A percentile compares a stretch with the other conserved stretches of the same genome.
Conservation (phyloP, 345 rosid genomes). For the Psidium guajava region DNA sequence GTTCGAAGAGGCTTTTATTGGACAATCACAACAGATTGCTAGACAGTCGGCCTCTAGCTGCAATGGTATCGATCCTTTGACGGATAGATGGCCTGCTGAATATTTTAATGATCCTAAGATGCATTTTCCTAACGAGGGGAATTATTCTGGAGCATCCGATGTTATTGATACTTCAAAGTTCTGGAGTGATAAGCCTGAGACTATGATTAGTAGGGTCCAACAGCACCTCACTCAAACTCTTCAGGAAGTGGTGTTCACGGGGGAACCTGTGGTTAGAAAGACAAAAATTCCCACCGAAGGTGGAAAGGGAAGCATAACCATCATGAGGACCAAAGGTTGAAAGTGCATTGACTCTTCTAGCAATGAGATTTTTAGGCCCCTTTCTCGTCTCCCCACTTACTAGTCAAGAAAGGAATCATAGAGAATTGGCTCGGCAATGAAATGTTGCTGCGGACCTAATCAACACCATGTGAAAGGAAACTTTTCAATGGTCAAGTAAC, state of each 20-base stretch:
- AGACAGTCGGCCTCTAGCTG: constrained; percentile 52
- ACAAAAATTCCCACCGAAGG: constrained; percentile 96
- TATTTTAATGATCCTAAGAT: too few species aligned
- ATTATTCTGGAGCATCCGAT: constrained; percentile 37
- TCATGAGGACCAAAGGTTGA: constrained; percentile 90
- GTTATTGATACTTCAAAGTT: constrained; percentile 51
- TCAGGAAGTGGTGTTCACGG: constrained; percentile 62
- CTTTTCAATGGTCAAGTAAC: too few species aligned
- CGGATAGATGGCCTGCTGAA: constrained; percentile 63
- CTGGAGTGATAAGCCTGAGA: constrained; percentile 29
- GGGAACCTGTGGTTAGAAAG: constrained; percentile 96
- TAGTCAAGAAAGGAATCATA: too few species aligned
- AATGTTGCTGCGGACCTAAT: too few species aligned
- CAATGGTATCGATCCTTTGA: constrained; percentile 42
- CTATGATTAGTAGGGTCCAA: constrained; percentile 30
- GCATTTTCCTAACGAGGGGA: constrained; percentile 60
- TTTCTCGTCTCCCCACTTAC: constrained; percentile 11
- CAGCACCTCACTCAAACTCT: constrained; percentile 41
- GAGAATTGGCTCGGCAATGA: too few species aligned
- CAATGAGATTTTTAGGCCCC: constrained; percentile 4
- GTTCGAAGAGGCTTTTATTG: constrained; percentile 45
- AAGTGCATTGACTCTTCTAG: constrained; percentile 3
- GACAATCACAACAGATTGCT: constrained; percentile 35
- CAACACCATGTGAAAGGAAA: too few species aligned
- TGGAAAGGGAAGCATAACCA: constrained; percentile 97